These are phyloP conservation scores for Stenogyne calaminthoides DNA, from an alignment of 305 asterid species.

Conservation along the genomic window DNA sequence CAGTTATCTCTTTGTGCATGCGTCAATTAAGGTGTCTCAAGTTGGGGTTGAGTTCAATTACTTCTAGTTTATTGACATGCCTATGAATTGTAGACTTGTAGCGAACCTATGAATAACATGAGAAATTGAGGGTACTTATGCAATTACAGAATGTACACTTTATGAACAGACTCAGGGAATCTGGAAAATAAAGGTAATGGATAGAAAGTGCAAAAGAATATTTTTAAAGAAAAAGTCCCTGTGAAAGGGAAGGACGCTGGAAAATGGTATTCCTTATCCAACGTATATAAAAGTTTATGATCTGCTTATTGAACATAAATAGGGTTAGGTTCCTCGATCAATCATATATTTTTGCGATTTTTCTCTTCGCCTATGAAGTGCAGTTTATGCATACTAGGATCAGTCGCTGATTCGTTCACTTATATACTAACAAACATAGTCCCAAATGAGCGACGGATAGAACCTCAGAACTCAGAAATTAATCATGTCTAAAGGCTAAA, in stretches of 20 bases:
- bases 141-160: too few species aligned
- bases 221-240: background rate
- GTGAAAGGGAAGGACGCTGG: background rate
- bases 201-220: background rate
- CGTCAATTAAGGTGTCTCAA: background rate
- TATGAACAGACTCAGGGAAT: background rate
- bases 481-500: background rate
- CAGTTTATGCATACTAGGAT: background rate
- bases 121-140: background rate
- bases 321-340: background rate
- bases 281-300: background rate
- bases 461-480: background rate
- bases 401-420: background rate
- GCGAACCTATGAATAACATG: background rate
- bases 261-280: background rate
- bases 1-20: too few species aligned
- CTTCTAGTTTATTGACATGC: background rate
- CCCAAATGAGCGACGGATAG: background rate
- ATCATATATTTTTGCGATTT: background rate
- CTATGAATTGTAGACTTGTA: background rate
- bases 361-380: background rate
- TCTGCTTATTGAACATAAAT: background rate
- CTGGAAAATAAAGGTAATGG: background rate
- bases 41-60: background rate
- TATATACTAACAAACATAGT: background rate